Base-by-base conservation (phyloP, 768 basidiomycete species). In the Gymnopilus dilepis region DNA sequence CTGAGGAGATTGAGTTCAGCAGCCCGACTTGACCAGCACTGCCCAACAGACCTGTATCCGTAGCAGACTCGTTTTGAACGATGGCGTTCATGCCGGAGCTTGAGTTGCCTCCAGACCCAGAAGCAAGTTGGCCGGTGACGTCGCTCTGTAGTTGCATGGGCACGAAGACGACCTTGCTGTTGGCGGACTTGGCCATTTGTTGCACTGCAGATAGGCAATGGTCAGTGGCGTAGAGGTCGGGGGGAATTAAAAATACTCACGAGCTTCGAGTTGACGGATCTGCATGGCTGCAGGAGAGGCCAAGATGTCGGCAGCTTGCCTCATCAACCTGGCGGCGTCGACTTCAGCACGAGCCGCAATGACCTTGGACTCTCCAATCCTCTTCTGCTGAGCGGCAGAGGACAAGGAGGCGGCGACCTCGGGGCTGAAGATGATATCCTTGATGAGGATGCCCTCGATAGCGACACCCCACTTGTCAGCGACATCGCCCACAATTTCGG, bases 231-330 rank as follows among this genome's bases (percentile, higher is more conserved):
- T 45, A 42, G 8, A 33, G 8, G 21, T 40, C 57, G 43, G 59
- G 34, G 37, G 19, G 45, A 34, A 43, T 15, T 31, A 21, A 50
- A 6, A n/a, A 53, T 52, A 82, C 82, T 66, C 60, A 84, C 82
- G 70, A 50, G 95, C 94, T 76, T 99, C 97, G 64, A 99, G 85
- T 73, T 98, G 97, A 61, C 97, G 84, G 73, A 98, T 98, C 76
- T 97, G 95, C 95, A 98, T 97, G 57, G 97, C 97, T 21, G 97
- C 96, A 8, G 95, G 95, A 11, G 89, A 92, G 21, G 95, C 94
- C 69, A 94, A 80, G 69, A 97, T 97, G 76, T 97, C 95, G 56
- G 95, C 95, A 12, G 96, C 96, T 74, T 97, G 94, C 62, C 96
- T 86, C 96, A 98, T 98, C 73, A 98, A 86, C 69, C 94, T 86